phyloP scores from a whole-genome alignment of 176 grass and related monocot genomes.

The Rhynchospora tenuis region DNA sequence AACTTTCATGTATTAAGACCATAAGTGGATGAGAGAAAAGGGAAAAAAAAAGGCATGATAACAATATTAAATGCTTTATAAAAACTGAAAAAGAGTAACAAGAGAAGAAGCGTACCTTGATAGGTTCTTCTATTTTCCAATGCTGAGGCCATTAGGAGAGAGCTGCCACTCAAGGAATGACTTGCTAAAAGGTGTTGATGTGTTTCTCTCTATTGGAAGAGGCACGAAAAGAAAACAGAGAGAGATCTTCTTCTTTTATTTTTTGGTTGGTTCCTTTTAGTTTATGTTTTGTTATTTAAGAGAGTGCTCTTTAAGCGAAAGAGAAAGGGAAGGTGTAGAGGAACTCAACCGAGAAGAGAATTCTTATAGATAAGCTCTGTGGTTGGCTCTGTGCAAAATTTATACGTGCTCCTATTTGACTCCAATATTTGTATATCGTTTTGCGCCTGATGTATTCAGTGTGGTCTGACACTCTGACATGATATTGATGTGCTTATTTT shows the following conservation, averaged over 20 bases:
- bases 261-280: neutral
- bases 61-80: neutral
- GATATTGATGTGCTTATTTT: neutral
- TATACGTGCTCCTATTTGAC: neutral
- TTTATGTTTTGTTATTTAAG: neutral
- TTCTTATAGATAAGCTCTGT: conserved; percentile 4
- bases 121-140: neutral
- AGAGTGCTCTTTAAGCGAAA: neutral
- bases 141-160: neutral
- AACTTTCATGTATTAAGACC: neutral
- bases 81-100: neutral
- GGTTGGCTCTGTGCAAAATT: neutral
- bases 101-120: neutral
- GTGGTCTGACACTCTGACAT: neutral
- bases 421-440: neutral
- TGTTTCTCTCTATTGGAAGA: neutral
- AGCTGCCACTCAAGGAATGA: neutral
- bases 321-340: neutral
- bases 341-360: neutral
- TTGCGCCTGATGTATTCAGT: neutral
- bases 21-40: neutral
- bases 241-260: neutral
- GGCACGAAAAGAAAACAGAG: neutral
- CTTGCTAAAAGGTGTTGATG: neutral
- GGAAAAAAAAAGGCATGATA: neutral